phyloP scores from a whole-genome alignment of 1,284 basidiomycete species.

The Rugosomyces carneus region DNA sequence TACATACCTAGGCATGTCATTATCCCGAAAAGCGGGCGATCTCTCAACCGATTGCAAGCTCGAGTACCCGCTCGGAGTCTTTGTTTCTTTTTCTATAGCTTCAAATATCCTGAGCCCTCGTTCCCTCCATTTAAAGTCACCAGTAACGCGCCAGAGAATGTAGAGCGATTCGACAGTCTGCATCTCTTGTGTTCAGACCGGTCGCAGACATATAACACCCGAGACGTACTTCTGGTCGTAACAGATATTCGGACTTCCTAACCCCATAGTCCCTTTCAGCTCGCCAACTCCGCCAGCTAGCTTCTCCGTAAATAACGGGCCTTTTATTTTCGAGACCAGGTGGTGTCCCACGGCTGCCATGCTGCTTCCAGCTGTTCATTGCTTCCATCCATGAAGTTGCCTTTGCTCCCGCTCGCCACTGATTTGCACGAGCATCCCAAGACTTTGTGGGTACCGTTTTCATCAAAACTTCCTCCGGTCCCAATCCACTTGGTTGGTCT shows the following conservation, averaged over 20 bases:
- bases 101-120: conserved; percentile 70
- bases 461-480: conserved; percentile 45
- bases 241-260: conserved; percentile 37
- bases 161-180: conserved; percentile 69
- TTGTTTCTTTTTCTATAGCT: conserved; percentile 56
- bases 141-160: conserved; percentile 65
- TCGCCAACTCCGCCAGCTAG: conserved; percentile 16
- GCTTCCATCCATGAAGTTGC: conserved; percentile 42
- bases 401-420: conserved; percentile 33
- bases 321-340: conserved; percentile 23
- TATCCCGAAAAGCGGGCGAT: conserved; percentile 28
- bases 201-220: background rate
- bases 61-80: conserved; percentile 55
- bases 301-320: conserved; percentile 15
- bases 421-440: conserved; percentile 14
- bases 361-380: conserved; percentile 45
- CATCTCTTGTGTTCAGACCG: background rate
- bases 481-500: conserved; percentile 55
- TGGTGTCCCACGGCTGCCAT: conserved; percentile 34
- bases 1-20: conserved; percentile 67
- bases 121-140: conserved; percentile 65
- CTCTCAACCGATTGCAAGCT: conserved; percentile 46
- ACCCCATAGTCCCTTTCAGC: conserved; percentile 44
- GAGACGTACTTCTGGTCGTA: conserved; percentile 59
- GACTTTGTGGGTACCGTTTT: conserved; percentile 2